Base-by-base conservation (phyloP, 225 moss, liverwort and hornwort genomes). In the Pseudisothecium myosuroides region DNA sequence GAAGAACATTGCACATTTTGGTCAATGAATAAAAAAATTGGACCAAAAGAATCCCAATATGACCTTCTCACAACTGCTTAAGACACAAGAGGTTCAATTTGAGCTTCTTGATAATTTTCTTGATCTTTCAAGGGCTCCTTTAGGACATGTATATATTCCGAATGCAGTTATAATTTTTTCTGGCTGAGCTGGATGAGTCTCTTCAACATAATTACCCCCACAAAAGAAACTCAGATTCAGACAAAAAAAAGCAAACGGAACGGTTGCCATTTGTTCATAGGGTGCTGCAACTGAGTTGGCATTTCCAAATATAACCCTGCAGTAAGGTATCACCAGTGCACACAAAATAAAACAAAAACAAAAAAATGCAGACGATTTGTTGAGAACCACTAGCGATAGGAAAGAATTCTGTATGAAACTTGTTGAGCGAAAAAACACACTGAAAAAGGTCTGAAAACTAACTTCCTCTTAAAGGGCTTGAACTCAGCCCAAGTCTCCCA, bases 401-500 rank as follows among this genome's bases (percentile, higher is more conserved):
- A 58, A 78, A 86, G 28, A 59, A 50, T n/a, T 63, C 41, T 64
- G 24, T 12, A 82, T 58, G 63, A 91, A n/a, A 83, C 55, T 36
- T 76, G 27, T 47, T 27, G 58, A 47, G 68, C 31, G 37, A 67
- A 65, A 83, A 34, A 67, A 75, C 3, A 49, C 13, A 4, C 27
- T 60, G 56, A 28, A 20, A 74, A 83, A 19, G 36, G 83, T 82
- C 68, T 55, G 22, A 56, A 85, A 62, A 92, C 93, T 89, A 65
- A 96, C 96, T 93, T 95, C 54, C 95, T 91, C 90, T 95, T 85
- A 81, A 93, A 94, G 34, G 96, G 96, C 87, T 96, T 94, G 90
- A 96, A 96, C 89, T 96, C 96, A 50, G 93, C 90, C 95, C 95
- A 96, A 18, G 93, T 90, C 64, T 94, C 93, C 96, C 96, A 96